Conservation (phyloP, 192 early-diverging fungal genomes). For the Anaeromyces robustus region DNA sequence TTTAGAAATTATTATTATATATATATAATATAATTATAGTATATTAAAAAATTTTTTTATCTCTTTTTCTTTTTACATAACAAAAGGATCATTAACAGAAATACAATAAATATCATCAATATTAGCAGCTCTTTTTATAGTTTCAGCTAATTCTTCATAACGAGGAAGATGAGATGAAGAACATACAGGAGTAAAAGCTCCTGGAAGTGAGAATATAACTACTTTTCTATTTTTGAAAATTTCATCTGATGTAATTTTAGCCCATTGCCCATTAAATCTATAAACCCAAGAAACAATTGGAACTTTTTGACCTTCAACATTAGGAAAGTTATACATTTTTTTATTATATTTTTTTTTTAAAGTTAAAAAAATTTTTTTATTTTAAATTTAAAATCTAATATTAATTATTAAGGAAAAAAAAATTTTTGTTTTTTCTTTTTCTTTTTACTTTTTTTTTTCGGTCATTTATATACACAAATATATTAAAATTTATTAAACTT, state of each 20-base stretch:
- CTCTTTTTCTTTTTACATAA: constrained; percentile 40
- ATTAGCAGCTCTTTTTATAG: constrained; percentile 34
- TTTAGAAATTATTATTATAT: too few relatives aligned
- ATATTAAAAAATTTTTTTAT: too few relatives aligned
- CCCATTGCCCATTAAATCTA: neutral
- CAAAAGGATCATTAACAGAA: constrained; percentile 37
- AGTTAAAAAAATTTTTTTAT: too few relatives aligned
- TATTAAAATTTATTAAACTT: too few relatives aligned
- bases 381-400: too few relatives aligned
- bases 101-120: constrained; percentile 56
- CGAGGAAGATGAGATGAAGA: constrained; percentile 49
- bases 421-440: too few relatives aligned
- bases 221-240: constrained; percentile 43
- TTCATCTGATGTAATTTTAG: constrained; percentile 8
- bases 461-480: too few relatives aligned
- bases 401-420: too few relatives aligned
- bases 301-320: neutral
- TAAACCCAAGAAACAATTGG: neutral
- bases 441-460: too few relatives aligned
- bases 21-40: too few relatives aligned
- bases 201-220: constrained; percentile 50
- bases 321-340: too few relatives aligned
- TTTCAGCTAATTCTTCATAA: constrained; percentile 26
- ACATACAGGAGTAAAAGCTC: constrained; percentile 54
- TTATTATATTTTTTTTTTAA: too few relatives aligned